Conservation (phyloP, 2,329 filamentous ascomycete species). For the Exophiala bonariae region DNA sequence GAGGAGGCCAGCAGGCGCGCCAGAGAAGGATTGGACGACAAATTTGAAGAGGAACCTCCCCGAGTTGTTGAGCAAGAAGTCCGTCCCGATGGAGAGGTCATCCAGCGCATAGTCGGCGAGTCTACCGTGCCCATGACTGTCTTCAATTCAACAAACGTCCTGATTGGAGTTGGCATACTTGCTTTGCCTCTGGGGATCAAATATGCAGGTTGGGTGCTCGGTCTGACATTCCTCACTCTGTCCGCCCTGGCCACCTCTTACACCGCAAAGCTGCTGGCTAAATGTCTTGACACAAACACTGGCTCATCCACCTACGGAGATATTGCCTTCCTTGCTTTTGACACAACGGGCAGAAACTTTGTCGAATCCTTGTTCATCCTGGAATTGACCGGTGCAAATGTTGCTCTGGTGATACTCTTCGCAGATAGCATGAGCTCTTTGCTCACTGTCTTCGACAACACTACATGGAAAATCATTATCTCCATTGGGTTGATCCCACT, state of each 20-base stretch:
- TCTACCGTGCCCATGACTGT: slow-evolving; percentile 95
- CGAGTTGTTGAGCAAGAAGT: slow-evolving; percentile 23
- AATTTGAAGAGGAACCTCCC: slow-evolving; percentile 24
- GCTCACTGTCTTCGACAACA: slow-evolving; percentile 67
- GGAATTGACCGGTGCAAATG: slow-evolving; percentile 83
- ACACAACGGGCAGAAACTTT: slow-evolving; percentile 73
- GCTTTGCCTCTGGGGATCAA: slow-evolving; percentile 85
- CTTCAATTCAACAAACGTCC: slow-evolving; percentile 92
- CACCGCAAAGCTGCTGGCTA: slow-evolving; percentile 80
- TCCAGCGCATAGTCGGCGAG: slow-evolving; percentile 83
- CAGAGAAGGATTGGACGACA: slow-evolving; percentile 21
- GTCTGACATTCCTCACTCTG: slow-evolving; percentile 70
- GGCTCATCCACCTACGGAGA: slow-evolving; percentile 93
- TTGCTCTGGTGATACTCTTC: slow-evolving; percentile 89
- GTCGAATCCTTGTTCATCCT: slow-evolving; percentile 85
- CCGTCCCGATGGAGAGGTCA: slow-evolving; percentile 62
- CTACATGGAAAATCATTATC: slow-evolving; percentile 83
- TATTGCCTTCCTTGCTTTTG: slow-evolving; percentile 87
- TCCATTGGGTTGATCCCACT: slow-evolving; percentile 76
- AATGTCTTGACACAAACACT: slow-evolving; percentile 82
- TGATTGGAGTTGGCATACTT: slow-evolving; percentile 86
- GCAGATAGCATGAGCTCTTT: slow-evolving; percentile 82
- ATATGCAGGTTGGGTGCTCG: slow-evolving; percentile 85
- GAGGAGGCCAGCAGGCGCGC: slow-evolving; percentile 44
- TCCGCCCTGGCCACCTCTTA: slow-evolving; percentile 78